Evolutionary conservation across 768 basidiomycete species (phyloP).

Genomic region (Mrakia frigida): DNA sequence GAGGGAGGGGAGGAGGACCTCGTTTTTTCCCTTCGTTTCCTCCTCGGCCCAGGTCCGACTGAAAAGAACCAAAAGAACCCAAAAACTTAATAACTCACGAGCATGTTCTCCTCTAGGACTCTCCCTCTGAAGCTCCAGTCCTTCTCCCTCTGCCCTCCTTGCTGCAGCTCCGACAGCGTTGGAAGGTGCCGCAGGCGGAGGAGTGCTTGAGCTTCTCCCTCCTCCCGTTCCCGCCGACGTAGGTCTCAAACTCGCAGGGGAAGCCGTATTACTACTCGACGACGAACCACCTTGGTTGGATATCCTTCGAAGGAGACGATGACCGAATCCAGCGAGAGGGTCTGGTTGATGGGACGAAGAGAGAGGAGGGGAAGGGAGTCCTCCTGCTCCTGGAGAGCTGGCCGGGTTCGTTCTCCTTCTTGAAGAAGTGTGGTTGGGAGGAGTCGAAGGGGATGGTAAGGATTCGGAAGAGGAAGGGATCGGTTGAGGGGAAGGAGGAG

Average conservation of each 20-base stretch:
- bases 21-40: too few relatives aligned
- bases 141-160: background rate
- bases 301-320: slow-evolving; percentile 27
- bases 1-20: too few relatives aligned
- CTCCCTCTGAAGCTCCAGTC: slow-evolving; percentile 1
- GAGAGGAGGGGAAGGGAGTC: slow-evolving; percentile 22
- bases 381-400: background rate
- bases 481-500: slow-evolving; percentile 7
- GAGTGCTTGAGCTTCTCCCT: background rate
- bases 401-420: background rate
- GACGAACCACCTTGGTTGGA: slow-evolving; percentile 22
- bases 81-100: background rate
- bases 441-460: background rate
- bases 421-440: too few relatives aligned
- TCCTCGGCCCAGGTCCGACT: too few relatives aligned
- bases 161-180: background rate
- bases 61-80: background rate
- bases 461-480: slow-evolving; percentile 16
- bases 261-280: background rate
- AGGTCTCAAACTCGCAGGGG: background rate
- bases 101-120: background rate
- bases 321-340: slow-evolving; percentile 28
- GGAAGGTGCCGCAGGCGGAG: background rate
- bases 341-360: slow-evolving; percentile 5
- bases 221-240: background rate